Evolutionary conservation across 306 rosid genomes (phyloP).

Genomic region (Arachis hypogaea): DNA sequence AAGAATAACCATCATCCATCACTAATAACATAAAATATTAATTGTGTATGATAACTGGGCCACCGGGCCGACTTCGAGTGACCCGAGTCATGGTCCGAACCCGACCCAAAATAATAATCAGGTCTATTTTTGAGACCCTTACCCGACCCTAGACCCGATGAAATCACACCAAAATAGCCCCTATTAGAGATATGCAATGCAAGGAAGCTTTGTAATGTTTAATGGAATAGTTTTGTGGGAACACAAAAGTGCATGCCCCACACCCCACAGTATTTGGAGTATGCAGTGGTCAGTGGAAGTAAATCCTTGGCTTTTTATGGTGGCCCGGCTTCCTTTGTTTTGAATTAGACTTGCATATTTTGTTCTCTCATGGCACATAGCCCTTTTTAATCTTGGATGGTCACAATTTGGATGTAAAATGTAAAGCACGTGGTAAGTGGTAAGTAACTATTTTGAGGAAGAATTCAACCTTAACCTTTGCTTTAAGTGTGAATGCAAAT

Average conservation of each 20-base stretch:
- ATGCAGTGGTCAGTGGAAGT: background rate
- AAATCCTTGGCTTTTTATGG: background rate
- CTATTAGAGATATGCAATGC: background rate
- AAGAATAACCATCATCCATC: too few species aligned
- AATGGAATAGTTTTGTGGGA: background rate
- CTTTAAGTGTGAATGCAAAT: too few species aligned
- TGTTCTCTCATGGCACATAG: background rate
- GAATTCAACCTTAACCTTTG: background rate
- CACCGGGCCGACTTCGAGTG: too few species aligned
- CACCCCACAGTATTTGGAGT: constrained; percentile 23
- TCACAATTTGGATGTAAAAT: constrained; percentile 4
- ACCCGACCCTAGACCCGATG: too few species aligned
- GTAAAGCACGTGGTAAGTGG: background rate
- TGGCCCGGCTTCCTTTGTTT: constrained; percentile 3
- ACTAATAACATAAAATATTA: too few species aligned
- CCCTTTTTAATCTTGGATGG: constrained; percentile 10
- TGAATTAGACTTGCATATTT: constrained; percentile 20
- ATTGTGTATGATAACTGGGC: too few species aligned
- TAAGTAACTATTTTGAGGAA: background rate
- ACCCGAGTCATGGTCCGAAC: too few species aligned
- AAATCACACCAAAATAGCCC: too few species aligned
- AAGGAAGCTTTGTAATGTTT: background rate
- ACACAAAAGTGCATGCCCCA: background rate
- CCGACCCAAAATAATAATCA: too few species aligned
- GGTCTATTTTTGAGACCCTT: too few species aligned